These are phyloP conservation scores for Cladosporium colombiae DNA, from an alignment of 2,329 filamentous ascomycete genomes.

Conservation along the genomic window DNA sequence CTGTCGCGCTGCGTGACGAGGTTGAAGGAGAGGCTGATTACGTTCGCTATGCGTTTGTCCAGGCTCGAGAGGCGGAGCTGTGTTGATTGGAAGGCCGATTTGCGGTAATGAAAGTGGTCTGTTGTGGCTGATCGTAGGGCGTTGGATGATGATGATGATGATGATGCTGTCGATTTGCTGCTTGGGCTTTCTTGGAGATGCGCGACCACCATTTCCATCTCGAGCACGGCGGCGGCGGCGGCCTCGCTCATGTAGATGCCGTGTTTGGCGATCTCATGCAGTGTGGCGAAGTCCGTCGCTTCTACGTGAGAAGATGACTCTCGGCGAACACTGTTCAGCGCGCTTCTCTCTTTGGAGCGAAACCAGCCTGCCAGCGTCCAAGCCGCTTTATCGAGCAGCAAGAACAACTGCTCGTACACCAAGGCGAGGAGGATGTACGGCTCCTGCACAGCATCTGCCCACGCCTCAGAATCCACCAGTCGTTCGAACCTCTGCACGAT, in stretches of 20 bases:
- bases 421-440: constrained; percentile 38
- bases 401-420: constrained; percentile 37
- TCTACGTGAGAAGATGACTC: constrained; percentile 20
- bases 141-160: not conserved
- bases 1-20: constrained; percentile 44
- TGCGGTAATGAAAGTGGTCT: constrained; percentile 30
- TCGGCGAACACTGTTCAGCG: constrained; percentile 29
- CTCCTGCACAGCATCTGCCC: constrained; percentile 31
- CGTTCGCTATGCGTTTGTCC: constrained; percentile 41
- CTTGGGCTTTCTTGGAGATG: too few species aligned
- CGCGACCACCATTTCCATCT: constrained; percentile 31
- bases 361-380: constrained; percentile 38
- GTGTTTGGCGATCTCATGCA: constrained; percentile 44
- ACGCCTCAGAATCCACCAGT: constrained; percentile 25
- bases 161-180: too few species aligned
- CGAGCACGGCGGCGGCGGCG: constrained; percentile 34
- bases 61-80: constrained; percentile 39
- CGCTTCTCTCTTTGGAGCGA: constrained; percentile 33
- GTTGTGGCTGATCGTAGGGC: constrained; percentile 16
- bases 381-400: constrained; percentile 34
- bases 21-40: constrained; percentile 43
- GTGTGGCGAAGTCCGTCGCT: constrained; percentile 32
- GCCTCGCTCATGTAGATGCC: constrained; percentile 42
- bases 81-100: constrained; percentile 38
- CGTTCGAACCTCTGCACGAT: constrained; percentile 1